Conservation (phyloP, 169 alveolate species). For the Plasmodium berghei region DNA sequence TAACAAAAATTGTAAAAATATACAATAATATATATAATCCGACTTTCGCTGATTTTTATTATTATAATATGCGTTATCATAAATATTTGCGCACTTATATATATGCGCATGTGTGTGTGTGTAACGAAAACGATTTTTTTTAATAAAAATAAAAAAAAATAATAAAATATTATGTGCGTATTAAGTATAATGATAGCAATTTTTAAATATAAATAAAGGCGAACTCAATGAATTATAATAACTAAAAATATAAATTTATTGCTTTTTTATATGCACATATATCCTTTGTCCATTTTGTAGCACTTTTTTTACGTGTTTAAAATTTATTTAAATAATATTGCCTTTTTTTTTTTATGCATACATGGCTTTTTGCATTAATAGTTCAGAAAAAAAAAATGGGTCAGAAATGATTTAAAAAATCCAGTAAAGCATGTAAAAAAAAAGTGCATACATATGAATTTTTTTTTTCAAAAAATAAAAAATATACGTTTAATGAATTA, state of each 20-base stretch:
- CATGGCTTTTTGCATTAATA: conserved; percentile 45
- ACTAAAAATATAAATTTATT: conserved; percentile 19
- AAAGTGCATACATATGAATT: conserved; percentile 1
- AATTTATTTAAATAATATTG: conserved; percentile 40
- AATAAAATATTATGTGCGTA: too few species aligned
- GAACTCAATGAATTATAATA: not conserved
- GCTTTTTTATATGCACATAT: conserved; percentile 28
- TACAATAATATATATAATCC: not conserved
- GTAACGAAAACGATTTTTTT: not conserved
- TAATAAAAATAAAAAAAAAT: too few species aligned
- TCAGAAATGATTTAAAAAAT: not conserved
- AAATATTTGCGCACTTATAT: conserved; percentile 3
- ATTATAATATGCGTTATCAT: not conserved
- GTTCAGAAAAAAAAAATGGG: conserved; percentile 38
- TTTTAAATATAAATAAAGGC: not conserved
- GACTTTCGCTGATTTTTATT: not conserved
- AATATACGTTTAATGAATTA: conserved; percentile 4
- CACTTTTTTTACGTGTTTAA: conserved; percentile 13
- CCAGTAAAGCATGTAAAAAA: not conserved
- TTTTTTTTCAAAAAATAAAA: conserved; percentile 7
- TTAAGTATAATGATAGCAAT: not conserved
- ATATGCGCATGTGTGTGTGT: not conserved
- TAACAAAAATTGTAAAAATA: conserved; percentile 1
- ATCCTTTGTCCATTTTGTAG: conserved; percentile 15
- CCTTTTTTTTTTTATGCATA: conserved; percentile 54